These are phyloP conservation scores for Oryza punctata DNA, from an alignment of 176 grass and related monocot species.

Conservation along the genomic window DNA sequence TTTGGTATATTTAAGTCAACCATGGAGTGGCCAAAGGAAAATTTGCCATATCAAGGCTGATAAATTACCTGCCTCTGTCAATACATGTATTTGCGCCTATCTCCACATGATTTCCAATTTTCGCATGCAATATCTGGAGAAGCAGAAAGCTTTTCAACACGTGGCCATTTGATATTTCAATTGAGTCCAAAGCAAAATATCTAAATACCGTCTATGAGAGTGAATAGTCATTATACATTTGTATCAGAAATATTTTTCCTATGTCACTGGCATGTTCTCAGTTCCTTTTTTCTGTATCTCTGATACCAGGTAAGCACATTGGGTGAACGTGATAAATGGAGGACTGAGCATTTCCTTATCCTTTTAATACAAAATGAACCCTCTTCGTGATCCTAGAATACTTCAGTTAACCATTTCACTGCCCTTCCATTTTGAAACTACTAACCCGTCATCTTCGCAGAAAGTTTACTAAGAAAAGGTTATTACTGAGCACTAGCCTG, in stretches of 20 bases:
- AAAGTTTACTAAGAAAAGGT: neutral
- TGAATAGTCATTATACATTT: neutral
- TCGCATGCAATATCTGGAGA: conserved; percentile 58
- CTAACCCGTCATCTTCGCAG: neutral
- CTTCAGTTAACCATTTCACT: conserved; percentile 11
- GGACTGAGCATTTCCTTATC: neutral
- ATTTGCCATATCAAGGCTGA: neutral
- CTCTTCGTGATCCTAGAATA: neutral
- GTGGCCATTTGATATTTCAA: neutral
- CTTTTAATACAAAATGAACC: neutral
- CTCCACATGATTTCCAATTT: conserved; percentile 81
- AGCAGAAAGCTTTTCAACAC: neutral
- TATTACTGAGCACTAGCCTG: conserved; percentile 46
- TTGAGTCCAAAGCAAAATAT: neutral
- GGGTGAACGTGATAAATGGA: neutral
- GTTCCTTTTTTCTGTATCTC: neutral
- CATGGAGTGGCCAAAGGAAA: neutral
- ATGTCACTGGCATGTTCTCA: neutral
- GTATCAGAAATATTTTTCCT: neutral
- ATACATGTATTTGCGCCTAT: conserved; percentile 94
- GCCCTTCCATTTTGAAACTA: neutral
- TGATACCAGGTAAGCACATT: neutral
- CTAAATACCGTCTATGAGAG: neutral
- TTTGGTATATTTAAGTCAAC: conserved; percentile 17
- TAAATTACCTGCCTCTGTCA: conserved; percentile 85